A percentile compares a stretch with the other conserved stretches of the same genome.
Evolutionary conservation across 1,139 yeast genomes (phyloP).

Genomic region (Ashbya aceris): DNA sequence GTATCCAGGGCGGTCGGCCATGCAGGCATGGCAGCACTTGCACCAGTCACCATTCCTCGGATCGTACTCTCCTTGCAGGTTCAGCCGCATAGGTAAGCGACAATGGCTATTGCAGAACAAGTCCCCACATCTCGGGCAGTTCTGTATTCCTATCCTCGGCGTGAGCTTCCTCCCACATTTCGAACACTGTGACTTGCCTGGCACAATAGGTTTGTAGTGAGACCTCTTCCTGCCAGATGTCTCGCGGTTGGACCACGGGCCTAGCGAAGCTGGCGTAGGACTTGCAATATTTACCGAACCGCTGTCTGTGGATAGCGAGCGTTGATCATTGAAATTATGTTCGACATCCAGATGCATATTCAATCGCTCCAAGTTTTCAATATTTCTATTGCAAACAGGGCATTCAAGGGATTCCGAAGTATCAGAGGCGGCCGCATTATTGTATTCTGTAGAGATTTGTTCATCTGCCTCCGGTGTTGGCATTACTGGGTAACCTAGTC

Average conservation of each 20-base stretch:
- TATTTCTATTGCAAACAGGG: constrained; percentile 61
- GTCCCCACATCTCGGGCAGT: constrained; percentile 65
- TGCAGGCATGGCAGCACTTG: constrained; percentile 61
- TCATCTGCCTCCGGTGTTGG: too few relatives aligned
- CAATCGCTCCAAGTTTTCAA: constrained; percentile 49
- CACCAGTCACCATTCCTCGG: constrained; percentile 53
- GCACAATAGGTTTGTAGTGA: constrained; percentile 57
- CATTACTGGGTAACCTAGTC: too few relatives aligned
- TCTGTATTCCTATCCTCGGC: constrained; percentile 44
- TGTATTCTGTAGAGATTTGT: too few relatives aligned
- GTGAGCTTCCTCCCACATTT: constrained; percentile 37
- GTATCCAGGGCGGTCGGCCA: constrained; percentile 46
- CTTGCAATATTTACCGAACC: not conserved
- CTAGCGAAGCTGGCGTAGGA: too few relatives aligned
- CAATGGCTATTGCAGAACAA: constrained; percentile 64
- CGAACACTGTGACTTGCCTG: constrained; percentile 30
- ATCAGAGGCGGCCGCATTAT: not conserved
- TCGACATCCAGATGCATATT: constrained; percentile 66
- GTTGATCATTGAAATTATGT: constrained; percentile 36
- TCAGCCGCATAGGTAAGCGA: constrained; percentile 39
- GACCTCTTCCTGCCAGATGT: constrained; percentile 34
- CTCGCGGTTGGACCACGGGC: constrained; percentile 15
- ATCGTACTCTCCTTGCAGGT: constrained; percentile 39
- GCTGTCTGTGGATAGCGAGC: constrained; percentile 4
- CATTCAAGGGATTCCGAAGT: constrained; percentile 30